Base-by-base conservation (phyloP, 345 rosid species). In the Ceriops decandra region DNA sequence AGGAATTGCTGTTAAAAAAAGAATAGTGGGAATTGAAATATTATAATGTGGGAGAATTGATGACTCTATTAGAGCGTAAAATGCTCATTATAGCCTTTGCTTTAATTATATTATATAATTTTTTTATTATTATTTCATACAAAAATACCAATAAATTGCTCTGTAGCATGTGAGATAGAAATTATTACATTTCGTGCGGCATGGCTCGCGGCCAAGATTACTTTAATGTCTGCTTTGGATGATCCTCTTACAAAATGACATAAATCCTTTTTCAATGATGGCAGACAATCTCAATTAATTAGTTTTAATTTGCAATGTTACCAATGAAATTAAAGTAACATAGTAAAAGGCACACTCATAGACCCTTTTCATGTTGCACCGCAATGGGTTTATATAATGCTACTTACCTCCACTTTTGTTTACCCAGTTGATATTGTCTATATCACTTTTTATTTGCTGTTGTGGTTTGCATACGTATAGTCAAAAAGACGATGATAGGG, bases 101-200 rank as follows among this genome's bases (percentile, higher is more conserved):
- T 38, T 38, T 38, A 38, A 9, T 1, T 0, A 1, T 7, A 33
- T 33, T 33, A 7, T 33, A 33, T 33, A 33, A 2, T 33, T 7
- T 33, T 78, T 28, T n/a, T n/a, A n/a, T n/a, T n/a, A n/a, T n/a
- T 28, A 22, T 72, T 71, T 65, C 81, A 73, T 68, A 77, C 73
- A 82, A 68, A 71, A 64, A 64, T 47, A 73, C 82, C 75, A 33
- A 38, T 49, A 58, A 2, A 59, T 57, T 51, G 7, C 7, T 33
- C 10, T 33, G 10, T 33, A 10, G 36, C 36, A 33, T 33, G 9
- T 57, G 58, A 72, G n/a, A 52, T 9, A 26, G 61, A 72, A 65
- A 69, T 69, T 67, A 78, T 73, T 70, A 51, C 60, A 68, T 36
- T 46, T 73, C 24, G 56, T 58, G 46, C 26, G 62, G 60, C 51